A percentile compares a stretch with the other conserved stretches of the same genome.
Conservation (phyloP, 73 alveolate genomes). For the Tetrahymena borealis region DNA sequence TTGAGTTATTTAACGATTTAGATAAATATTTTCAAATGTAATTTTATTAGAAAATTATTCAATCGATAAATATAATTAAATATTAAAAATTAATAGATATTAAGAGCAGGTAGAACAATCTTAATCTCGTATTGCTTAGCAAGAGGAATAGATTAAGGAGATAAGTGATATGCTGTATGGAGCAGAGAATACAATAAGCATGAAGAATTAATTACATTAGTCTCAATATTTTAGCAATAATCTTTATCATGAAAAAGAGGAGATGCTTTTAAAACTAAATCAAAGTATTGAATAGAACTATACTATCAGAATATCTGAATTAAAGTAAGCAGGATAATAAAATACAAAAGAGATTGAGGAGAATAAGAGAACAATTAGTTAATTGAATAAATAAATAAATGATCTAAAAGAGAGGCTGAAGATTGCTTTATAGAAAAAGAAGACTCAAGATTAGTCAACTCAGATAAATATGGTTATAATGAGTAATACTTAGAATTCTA, state of each 20-base stretch:
- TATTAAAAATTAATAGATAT: background rate
- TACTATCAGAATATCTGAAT: background rate
- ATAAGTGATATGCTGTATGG: background rate
- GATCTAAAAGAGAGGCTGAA: background rate
- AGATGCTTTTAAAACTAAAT: background rate
- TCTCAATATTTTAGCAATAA: background rate
- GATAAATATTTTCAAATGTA: background rate
- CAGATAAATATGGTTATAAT: background rate
- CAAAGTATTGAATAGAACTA: background rate
- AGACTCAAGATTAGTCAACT: background rate
- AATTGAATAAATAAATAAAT: background rate
- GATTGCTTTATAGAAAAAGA: background rate
- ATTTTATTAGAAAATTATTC: background rate
- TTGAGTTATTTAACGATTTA: background rate
- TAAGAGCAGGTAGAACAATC: background rate
- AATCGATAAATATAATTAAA: background rate
- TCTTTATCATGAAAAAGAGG: background rate
- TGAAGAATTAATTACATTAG: background rate
- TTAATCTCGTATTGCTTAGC: background rate
- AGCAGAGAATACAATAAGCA: background rate
- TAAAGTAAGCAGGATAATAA: background rate
- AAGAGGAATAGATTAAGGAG: background rate
- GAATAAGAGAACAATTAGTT: background rate
- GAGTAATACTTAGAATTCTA: background rate
- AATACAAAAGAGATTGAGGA: background rate